Percentiles rank a stretch among this genome's conserved stretches.
phyloP scores from a whole-genome alignment of 2,329 filamentous ascomycete genomes.

The Cryphonectria naterciae region DNA sequence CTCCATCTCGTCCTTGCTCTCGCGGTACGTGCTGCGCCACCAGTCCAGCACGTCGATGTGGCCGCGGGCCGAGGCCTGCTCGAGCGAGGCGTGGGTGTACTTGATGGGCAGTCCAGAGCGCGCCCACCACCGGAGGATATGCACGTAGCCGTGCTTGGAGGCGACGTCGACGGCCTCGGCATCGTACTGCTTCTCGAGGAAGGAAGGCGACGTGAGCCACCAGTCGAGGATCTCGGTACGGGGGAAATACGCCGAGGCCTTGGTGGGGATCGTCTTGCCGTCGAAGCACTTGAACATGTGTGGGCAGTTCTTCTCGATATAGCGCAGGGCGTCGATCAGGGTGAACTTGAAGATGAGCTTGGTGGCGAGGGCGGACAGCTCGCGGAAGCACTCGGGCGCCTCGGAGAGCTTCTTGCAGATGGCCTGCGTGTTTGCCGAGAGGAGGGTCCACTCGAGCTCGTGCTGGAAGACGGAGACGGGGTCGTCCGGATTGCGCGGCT shows the following conservation, averaged over 20 bases:
- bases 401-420: constrained; percentile 75
- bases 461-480: constrained; percentile 73
- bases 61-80: constrained; percentile 83
- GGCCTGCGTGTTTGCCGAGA: constrained; percentile 70
- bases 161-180: constrained; percentile 85
- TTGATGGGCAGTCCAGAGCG: constrained; percentile 76
- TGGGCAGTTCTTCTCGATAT: constrained; percentile 62
- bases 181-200: constrained; percentile 85
- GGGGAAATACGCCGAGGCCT: constrained; percentile 85
- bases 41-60: constrained; percentile 87
- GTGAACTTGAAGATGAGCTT: constrained; percentile 92
- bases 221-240: constrained; percentile 85
- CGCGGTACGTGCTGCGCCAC: constrained; percentile 77
- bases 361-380: constrained; percentile 79
- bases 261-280: constrained; percentile 82
- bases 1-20: constrained; percentile 57
- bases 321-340: constrained; percentile 76
- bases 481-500: constrained; percentile 63
- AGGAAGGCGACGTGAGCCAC: constrained; percentile 84
- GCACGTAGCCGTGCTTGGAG: constrained; percentile 81
- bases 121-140: constrained; percentile 88
- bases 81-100: constrained; percentile 85
- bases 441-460: constrained; percentile 82
- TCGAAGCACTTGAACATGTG: constrained; percentile 87
- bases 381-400: constrained; percentile 69